Evolutionary conservation across 768 basidiomycete genomes (phyloP).

Genomic region (Fistulinella prunicolor): DNA sequence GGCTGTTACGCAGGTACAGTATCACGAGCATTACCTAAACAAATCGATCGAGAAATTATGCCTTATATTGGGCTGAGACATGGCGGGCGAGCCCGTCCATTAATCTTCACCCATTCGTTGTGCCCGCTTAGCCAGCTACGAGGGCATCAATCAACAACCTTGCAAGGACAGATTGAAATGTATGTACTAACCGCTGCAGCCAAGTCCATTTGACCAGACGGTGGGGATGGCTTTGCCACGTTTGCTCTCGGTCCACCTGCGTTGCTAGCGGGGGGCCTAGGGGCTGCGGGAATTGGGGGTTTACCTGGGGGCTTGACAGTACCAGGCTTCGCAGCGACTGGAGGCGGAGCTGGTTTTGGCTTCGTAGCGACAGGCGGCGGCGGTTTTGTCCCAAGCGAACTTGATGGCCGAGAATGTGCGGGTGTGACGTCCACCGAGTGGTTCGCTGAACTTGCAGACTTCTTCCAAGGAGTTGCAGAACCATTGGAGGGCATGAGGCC

Average conservation of each 20-base stretch:
- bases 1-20: conserved; percentile 1
- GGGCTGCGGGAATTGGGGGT: conserved; percentile 59
- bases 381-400: conserved; percentile 46
- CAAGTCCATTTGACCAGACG: conserved; percentile 70
- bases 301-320: conserved; percentile 51
- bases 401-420: conserved; percentile 49
- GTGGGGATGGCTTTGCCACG: conserved; percentile 41
- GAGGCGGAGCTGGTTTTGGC: conserved; percentile 60
- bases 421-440: conserved; percentile 39
- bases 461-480: conserved; percentile 74
- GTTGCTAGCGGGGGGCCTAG: conserved; percentile 42
- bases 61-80: background rate
- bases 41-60: conserved; percentile 2
- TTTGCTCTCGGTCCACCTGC: conserved; percentile 39
- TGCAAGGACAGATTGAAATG: background rate
- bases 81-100: too few relatives aligned
- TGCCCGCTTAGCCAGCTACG: conserved; percentile 75
- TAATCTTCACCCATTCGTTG: conserved; percentile 57
- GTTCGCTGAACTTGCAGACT: conserved; percentile 36
- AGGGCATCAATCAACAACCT: conserved; percentile 1
- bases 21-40: conserved; percentile 16
- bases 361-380: conserved; percentile 64
- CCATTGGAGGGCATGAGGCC: conserved; percentile 70
- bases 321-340: conserved; percentile 52
- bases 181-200: conserved; percentile 75